Base-by-base conservation (phyloP, 2,329 filamentous ascomycete species). In the Berkeleyomyces rouxiae region DNA sequence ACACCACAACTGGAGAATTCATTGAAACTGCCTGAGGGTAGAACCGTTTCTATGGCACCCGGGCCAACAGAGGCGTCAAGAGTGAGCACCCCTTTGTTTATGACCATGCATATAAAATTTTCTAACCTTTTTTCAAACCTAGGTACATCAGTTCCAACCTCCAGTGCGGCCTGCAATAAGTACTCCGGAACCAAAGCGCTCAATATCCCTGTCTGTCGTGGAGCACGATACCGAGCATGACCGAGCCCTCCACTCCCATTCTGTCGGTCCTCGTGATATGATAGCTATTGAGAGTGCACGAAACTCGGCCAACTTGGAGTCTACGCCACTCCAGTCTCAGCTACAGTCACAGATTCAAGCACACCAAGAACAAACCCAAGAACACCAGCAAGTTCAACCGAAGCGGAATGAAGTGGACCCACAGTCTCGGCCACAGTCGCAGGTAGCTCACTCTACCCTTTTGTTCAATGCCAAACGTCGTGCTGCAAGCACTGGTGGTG, bases 201-300 rank as follows among this genome's bases (percentile, higher is more conserved):
- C 82, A 6, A 75, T 76, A 3, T 84, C 83, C 4, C 68, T 84
- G 40, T 82, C 82, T 7, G 76, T 84, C 59, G 82, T 79, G 47
- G 82, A 86, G 67, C 82, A 78, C 65, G 80, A 83, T 65, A 82
- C 78, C 55, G 82, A 85, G 67, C 82, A 78, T 65, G 80, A 83
- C 65, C 76, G 79, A 51, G 82, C 82, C 1, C 69, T 85, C 44
- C 76, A 82, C 53, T 85, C 82, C 10, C 82, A 85, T 68, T 84
- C 82, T 1, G 73, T 83, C 47, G 79, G 81, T 1, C 77, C 78
- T 1, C 77, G 81, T 44, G 79, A 82, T 67, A 78, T 79, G 33
- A 73, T 76, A 42, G 77, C 75, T 44, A 80, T 80, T 33, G 77
- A 79, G 63, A 80, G 76, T 63, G 78, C 76, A 2, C 78, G 79